Percentiles rank a stretch among this genome's conserved stretches.
phyloP scores from a whole-genome alignment of 164 flowering plant genomes.

The Malania oleifera region DNA sequence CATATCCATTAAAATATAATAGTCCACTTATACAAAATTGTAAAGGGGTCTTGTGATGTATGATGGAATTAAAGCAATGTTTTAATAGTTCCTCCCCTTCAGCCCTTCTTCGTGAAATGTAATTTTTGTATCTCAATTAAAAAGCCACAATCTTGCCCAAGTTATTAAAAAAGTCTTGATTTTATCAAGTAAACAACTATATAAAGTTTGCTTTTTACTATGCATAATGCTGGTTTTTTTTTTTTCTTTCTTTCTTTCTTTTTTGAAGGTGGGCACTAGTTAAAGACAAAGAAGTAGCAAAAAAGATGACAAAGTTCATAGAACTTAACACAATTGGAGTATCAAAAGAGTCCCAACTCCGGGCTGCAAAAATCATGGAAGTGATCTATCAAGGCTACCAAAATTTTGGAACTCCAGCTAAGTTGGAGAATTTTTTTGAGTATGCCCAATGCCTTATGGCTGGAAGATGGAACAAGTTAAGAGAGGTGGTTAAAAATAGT shows the following conservation, averaged over 20 bases:
- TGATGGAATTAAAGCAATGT: no score
- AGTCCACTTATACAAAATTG: no score
- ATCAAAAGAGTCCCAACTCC: slow-evolving; percentile 64
- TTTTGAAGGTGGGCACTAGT: slow-evolving; percentile 67
- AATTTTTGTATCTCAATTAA: no score
- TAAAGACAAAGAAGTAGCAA: slow-evolving; percentile 51
- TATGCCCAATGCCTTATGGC: background rate
- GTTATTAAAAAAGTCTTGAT: no score
- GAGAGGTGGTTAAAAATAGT: background rate
- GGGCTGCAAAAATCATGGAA: slow-evolving; percentile 28
- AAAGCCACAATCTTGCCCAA: no score
- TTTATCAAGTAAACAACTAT: no score
- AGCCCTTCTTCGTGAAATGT: no score
- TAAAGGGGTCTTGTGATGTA: no score
- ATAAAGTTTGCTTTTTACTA: no score
- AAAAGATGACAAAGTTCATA: slow-evolving; percentile 47
- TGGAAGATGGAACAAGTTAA: background rate
- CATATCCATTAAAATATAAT: no score
- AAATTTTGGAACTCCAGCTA: background rate
- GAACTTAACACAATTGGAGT: slow-evolving; percentile 56
- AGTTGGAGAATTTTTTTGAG: background rate
- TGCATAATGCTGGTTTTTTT: no score
- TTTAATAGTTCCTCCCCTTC: no score
- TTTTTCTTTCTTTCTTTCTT: background rate
- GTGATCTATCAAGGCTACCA: background rate